Conservation (phyloP, 768 basidiomycete species). For the Lactifluus echinatus region DNA sequence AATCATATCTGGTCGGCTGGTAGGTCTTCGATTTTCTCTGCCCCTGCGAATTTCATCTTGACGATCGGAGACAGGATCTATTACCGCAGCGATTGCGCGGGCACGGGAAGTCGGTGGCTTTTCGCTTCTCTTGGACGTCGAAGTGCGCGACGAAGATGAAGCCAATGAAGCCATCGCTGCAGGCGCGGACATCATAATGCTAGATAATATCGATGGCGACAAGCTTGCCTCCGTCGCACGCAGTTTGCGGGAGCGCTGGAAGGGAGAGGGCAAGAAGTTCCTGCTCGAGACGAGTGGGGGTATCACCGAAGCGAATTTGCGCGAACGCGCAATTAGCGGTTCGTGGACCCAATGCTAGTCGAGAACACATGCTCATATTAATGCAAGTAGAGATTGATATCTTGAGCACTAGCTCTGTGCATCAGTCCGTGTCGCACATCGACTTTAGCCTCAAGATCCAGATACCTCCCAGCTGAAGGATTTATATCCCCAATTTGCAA, state of each 20-base stretch:
- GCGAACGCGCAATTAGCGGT: slow-evolving; percentile 78
- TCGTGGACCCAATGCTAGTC: slow-evolving; percentile 22
- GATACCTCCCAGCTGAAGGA: slow-evolving; percentile 30
- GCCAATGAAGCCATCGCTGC: slow-evolving; percentile 97
- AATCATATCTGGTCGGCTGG: slow-evolving; percentile 99
- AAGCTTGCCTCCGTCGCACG: slow-evolving; percentile 60
- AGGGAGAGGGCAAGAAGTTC: slow-evolving; percentile 64
- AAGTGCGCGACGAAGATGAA: slow-evolving; percentile 81
- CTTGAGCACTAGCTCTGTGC: slow-evolving; percentile 81
- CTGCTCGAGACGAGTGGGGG: slow-evolving; percentile 92
- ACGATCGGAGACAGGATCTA: slow-evolving; percentile 54
- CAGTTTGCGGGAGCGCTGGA: slow-evolving; percentile 71
- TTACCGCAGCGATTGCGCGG: slow-evolving; percentile 75
- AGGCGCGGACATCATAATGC: slow-evolving; percentile 92
- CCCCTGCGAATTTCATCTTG: not conserved
- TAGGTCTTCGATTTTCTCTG: slow-evolving; percentile 25
- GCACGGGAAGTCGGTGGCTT: slow-evolving; percentile 91
- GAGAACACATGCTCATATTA: not conserved
- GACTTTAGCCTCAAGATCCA: slow-evolving; percentile 98
- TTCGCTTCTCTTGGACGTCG: slow-evolving; percentile 85
- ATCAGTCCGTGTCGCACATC: slow-evolving; percentile 88
- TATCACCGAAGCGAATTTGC: slow-evolving; percentile 82
- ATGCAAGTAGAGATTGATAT: slow-evolving; percentile 77
- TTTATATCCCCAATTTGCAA: not conserved
- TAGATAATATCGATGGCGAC: slow-evolving; percentile 84